Evolutionary conservation across 495 filamentous ascomycete species (phyloP).

Genomic region (Clohesyomyces aquaticus): DNA sequence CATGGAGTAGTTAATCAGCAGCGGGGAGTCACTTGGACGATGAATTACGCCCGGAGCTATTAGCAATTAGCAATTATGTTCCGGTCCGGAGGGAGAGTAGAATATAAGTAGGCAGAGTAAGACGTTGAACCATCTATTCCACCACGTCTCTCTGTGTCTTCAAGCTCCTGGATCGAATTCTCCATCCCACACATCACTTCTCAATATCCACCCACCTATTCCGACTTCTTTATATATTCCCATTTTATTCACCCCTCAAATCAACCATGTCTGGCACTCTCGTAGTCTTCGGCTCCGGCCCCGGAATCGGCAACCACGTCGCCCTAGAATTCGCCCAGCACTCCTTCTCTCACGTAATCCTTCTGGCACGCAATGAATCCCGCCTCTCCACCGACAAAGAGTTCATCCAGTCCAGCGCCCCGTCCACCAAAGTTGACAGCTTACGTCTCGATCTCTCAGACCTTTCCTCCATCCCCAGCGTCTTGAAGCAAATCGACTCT

Average conservation of each 20-base stretch:
- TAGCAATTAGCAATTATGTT: no score
- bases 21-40: no score
- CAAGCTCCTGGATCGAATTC: no score
- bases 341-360: conserved; percentile 48
- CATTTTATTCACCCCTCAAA: background rate
- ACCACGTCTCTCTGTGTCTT: no score
- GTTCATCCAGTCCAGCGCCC: conserved; percentile 31
- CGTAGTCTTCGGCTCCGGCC: conserved; percentile 50
- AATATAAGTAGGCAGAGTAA: no score
- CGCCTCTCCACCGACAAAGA: conserved; percentile 45
- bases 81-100: no score
- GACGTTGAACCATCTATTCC: no score
- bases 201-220: background rate
- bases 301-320: conserved; percentile 49
- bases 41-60: no score
- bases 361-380: conserved; percentile 47
- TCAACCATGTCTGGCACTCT: conserved; percentile 15
- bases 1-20: no score
- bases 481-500: conserved; percentile 20
- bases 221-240: background rate
- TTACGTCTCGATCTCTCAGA: conserved; percentile 47
- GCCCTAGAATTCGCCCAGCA: conserved; percentile 48
- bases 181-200: no score
- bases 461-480: conserved; percentile 18
- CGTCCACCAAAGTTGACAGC: conserved; percentile 40